phyloP scores from a whole-genome alignment of 805 yeast species.

The Lipomyces yamadae region DNA sequence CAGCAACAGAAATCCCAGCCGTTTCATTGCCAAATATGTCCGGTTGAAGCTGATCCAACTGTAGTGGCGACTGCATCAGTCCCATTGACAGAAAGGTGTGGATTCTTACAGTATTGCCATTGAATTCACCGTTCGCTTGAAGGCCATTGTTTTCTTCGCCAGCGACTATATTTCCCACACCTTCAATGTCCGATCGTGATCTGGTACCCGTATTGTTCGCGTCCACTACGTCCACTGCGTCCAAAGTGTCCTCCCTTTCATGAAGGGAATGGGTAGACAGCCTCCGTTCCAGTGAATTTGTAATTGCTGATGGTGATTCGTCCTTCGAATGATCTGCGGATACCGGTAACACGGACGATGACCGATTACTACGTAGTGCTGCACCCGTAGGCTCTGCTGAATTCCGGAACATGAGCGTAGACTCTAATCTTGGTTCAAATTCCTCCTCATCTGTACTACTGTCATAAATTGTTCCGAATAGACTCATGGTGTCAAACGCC shows the following conservation, averaged over 20 bases:
- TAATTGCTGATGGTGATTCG: not conserved
- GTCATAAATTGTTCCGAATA: not conserved
- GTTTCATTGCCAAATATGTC: constrained; percentile 12
- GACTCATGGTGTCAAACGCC: not conserved
- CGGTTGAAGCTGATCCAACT: constrained; percentile 8
- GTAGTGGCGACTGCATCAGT: not conserved
- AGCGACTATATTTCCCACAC: not conserved
- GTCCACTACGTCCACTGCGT: not conserved
- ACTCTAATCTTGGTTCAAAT: not conserved
- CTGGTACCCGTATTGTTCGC: not conserved
- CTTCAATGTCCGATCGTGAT: not conserved
- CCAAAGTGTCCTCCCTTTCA: too few relatives aligned
- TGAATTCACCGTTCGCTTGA: not conserved
- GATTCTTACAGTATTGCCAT: constrained; percentile 1
- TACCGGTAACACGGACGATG: not conserved
- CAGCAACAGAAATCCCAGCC: not conserved
- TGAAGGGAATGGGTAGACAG: not conserved
- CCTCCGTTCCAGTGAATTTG: not conserved
- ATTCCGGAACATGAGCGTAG: not conserved
- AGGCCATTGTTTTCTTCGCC: not conserved
- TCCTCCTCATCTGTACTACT: not conserved
- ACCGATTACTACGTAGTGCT: not conserved
- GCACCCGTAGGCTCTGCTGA: not conserved
- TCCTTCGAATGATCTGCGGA: not conserved
- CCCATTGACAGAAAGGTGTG: not conserved